These are phyloP conservation scores for Heliophila coronopifolia DNA, from an alignment of 441 rosid genomes.

Conservation along the genomic window DNA sequence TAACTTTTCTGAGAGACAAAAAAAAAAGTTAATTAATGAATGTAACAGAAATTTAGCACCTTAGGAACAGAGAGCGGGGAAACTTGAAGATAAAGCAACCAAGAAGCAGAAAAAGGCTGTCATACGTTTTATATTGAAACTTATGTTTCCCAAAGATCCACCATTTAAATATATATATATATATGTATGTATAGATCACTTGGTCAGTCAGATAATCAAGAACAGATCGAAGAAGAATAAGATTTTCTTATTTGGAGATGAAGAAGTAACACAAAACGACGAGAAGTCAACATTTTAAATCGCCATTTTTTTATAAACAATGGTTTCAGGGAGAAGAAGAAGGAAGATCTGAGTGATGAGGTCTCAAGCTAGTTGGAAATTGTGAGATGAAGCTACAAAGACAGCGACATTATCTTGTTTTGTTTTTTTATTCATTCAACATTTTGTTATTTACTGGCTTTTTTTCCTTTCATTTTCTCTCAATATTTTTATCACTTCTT, in stretches of 20 bases:
- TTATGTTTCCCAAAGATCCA: constrained; percentile 24
- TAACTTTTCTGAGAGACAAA: background rate
- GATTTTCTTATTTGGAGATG: constrained; percentile 29
- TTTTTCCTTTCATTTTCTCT: constrained; percentile 25
- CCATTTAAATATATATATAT: background rate
- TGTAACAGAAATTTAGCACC: background rate
- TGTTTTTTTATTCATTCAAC: constrained; percentile 10
- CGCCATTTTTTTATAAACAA: no score
- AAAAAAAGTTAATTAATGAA: constrained; percentile 7
- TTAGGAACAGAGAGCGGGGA: constrained; percentile 56
- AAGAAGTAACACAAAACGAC: constrained; percentile 40
- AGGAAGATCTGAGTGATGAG: constrained; percentile 27
- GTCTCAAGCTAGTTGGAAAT: constrained; percentile 17
- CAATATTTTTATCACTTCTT: constrained; percentile 12
- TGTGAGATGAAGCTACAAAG: constrained; percentile 19
- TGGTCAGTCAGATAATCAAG: constrained; percentile 33
- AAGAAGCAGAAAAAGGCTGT: constrained; percentile 35
- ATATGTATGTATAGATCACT: background rate
- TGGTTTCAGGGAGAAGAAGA: no score
- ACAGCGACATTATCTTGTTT: constrained; percentile 9
- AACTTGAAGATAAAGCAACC: constrained; percentile 49
- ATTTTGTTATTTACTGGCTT: constrained; percentile 27
- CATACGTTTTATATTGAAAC: constrained; percentile 17
- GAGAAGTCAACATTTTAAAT: constrained; percentile 32
- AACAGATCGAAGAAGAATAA: constrained; percentile 38